phyloP scores from a whole-genome alignment of 768 basidiomycete genomes.

The Leccinum imitatum region DNA sequence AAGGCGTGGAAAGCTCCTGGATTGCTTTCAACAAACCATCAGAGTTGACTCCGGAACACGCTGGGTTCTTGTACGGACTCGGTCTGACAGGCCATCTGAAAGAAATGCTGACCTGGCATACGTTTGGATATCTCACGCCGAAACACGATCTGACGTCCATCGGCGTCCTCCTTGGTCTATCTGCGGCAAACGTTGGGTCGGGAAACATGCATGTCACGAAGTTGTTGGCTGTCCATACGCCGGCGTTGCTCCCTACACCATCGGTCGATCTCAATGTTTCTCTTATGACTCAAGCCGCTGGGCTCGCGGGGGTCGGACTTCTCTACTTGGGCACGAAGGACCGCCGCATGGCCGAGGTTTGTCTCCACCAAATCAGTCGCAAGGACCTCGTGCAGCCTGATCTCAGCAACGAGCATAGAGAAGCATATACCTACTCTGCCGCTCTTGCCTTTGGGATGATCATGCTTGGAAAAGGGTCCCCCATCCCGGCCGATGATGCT shows the following conservation, averaged over 20 bases:
- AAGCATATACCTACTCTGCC: slow-evolving; percentile 87
- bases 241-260: slow-evolving; percentile 85
- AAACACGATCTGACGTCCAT: slow-evolving; percentile 96
- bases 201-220: slow-evolving; percentile 88
- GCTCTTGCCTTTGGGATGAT: slow-evolving; percentile 94
- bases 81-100: slow-evolving; percentile 91
- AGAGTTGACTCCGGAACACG: slow-evolving; percentile 89
- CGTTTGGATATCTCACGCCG: slow-evolving; percentile 91
- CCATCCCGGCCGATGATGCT: slow-evolving; percentile 72
- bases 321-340: slow-evolving; percentile 88
- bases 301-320: slow-evolving; percentile 83
- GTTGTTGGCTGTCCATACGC: slow-evolving; percentile 88
- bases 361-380: slow-evolving; percentile 79
- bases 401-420: slow-evolving; percentile 83
- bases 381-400: slow-evolving; percentile 78
- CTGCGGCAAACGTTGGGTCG: slow-evolving; percentile 85
- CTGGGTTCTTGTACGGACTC: slow-evolving; percentile 92
- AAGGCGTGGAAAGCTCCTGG: slow-evolving; percentile 88
- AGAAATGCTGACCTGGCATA: slow-evolving; percentile 91
- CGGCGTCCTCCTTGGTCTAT: slow-evolving; percentile 89
- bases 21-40: slow-evolving; percentile 93
- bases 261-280: slow-evolving; percentile 88
- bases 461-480: slow-evolving; percentile 86
- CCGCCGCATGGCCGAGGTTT: slow-evolving; percentile 89
- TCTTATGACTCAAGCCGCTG: slow-evolving; percentile 81